phyloP scores from a whole-genome alignment of 202 grass and related monocot species.

The Panicum hallii region DNA sequence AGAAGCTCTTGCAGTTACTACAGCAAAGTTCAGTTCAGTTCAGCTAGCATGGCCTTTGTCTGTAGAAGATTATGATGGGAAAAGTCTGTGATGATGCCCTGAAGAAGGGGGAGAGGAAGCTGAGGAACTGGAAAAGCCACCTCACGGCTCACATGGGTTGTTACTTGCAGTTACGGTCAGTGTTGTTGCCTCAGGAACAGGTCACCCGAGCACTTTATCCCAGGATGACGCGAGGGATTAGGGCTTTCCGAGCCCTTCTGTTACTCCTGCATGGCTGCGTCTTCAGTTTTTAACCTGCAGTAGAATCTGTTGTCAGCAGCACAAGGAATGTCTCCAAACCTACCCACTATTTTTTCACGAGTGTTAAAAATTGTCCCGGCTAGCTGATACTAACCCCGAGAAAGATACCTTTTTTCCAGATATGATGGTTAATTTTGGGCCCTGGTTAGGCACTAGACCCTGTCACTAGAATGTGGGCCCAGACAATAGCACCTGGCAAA shows the following conservation, averaged over 20 bases:
- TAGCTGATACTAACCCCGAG: slow-evolving; percentile 12
- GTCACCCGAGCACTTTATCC: slow-evolving; percentile 44
- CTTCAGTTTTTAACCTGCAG: slow-evolving; percentile 37
- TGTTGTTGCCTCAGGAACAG: slow-evolving; percentile 50
- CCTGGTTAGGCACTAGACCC: background rate
- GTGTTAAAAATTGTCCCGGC: background rate
- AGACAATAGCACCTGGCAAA: background rate
- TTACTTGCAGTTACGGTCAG: slow-evolving; percentile 58
- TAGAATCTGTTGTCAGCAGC: background rate
- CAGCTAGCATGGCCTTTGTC: slow-evolving; percentile 22
- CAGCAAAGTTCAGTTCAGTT: slow-evolving; percentile 39
- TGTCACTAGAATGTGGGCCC: slow-evolving; percentile 19
- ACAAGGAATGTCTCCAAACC: slow-evolving; percentile 40
- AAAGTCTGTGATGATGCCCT: slow-evolving; percentile 20
- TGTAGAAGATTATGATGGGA: slow-evolving; percentile 21
- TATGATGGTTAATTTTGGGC: background rate
- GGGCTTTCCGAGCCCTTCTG: slow-evolving; percentile 16
- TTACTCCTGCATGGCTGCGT: slow-evolving; percentile 34
- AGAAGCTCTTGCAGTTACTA: slow-evolving; percentile 13
- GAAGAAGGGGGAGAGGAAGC: background rate
- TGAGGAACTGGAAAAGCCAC: slow-evolving; percentile 21
- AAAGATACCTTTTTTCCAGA: background rate
- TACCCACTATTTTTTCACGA: background rate
- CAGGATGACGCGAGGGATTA: slow-evolving; percentile 35
- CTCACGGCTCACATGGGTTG: slow-evolving; percentile 55